Percentiles rank a stretch among this genome's conserved stretches.
phyloP scores from a whole-genome alignment of 1,139 yeast genomes.

The Protomyces arabidopsidicola region DNA sequence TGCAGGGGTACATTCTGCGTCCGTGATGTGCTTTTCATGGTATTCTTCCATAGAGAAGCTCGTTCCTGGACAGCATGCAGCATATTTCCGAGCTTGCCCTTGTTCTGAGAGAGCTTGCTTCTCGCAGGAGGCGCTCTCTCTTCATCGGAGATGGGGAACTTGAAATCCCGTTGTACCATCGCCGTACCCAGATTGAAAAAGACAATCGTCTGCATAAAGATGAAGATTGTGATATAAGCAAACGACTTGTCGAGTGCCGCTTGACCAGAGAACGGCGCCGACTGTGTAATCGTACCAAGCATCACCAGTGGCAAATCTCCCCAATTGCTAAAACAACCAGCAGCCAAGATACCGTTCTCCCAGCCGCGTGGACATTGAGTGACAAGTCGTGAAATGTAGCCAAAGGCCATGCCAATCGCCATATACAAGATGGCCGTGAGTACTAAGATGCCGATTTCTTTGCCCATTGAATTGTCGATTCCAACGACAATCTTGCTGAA shows the following conservation, averaged over 20 bases:
- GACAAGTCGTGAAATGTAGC: slow-evolving; percentile 37
- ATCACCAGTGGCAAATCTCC: slow-evolving; percentile 88
- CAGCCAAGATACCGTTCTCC: slow-evolving; percentile 71
- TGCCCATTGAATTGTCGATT: slow-evolving; percentile 65
- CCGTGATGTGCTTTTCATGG: background rate
- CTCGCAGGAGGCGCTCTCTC: background rate
- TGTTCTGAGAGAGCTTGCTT: background rate
- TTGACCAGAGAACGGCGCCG: slow-evolving; percentile 56
- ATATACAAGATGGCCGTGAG: slow-evolving; percentile 55
- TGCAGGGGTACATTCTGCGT: background rate
- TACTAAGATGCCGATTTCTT: slow-evolving; percentile 67
- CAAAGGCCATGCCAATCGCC: slow-evolving; percentile 38
- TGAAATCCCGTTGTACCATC: slow-evolving; percentile 66
- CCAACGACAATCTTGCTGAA: slow-evolving; percentile 71
- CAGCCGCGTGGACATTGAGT: slow-evolving; percentile 63
- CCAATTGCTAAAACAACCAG: slow-evolving; percentile 59
- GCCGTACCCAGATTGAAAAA: slow-evolving; percentile 69
- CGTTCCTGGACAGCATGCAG: background rate
- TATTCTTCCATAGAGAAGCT: background rate
- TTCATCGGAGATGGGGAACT: background rate
- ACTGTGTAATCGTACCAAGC: slow-evolving; percentile 69
- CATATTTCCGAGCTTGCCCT: background rate
- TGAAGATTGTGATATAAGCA: slow-evolving; percentile 76
- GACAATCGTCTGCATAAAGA: slow-evolving; percentile 63
- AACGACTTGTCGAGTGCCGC: slow-evolving; percentile 62